A percentile compares a stretch with the other conserved stretches of the same genome.
Evolutionary conservation across 257 asterid species (phyloP).

Genomic region (Nicotiana noctiflora): DNA sequence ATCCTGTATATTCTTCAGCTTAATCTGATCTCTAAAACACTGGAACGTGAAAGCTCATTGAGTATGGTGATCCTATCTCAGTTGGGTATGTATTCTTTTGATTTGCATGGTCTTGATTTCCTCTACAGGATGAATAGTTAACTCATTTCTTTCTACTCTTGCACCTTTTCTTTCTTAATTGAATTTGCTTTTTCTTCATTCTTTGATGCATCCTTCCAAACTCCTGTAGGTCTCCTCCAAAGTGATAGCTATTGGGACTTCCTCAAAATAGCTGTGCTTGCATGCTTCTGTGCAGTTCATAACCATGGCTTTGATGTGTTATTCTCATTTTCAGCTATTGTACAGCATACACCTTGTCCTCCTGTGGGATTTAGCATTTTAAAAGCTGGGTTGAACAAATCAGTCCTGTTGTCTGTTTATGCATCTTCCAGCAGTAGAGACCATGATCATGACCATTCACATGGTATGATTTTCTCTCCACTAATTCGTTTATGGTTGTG

Average conservation of each 20-base stretch:
- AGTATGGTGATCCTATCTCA: slow-evolving; percentile 66
- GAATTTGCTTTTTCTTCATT: not conserved
- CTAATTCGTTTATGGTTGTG: slow-evolving; percentile 8
- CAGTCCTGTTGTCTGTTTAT: slow-evolving; percentile 94
- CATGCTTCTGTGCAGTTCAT: slow-evolving; percentile 88
- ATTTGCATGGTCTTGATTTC: slow-evolving; percentile 14
- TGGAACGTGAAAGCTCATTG: slow-evolving; percentile 60
- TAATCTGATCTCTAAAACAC: slow-evolving; percentile 58
- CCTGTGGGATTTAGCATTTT: slow-evolving; percentile 96
- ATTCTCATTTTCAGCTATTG: slow-evolving; percentile 88
- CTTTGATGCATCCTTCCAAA: slow-evolving; percentile 13
- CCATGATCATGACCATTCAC: slow-evolving; percentile 49
- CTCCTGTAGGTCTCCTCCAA: slow-evolving; percentile 70
- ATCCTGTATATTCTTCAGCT: slow-evolving; percentile 83
- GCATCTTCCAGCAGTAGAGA: slow-evolving; percentile 71
- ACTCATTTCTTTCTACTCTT: slow-evolving; percentile 11
- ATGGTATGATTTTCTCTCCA: slow-evolving; percentile 46
- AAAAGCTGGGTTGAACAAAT: slow-evolving; percentile 95
- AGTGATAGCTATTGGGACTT: slow-evolving; percentile 75
- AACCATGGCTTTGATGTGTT: slow-evolving; percentile 88
- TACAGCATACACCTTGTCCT: slow-evolving; percentile 74
- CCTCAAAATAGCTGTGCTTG: slow-evolving; percentile 80
- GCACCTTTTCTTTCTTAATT: not conserved
- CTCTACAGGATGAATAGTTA: slow-evolving; percentile 14
- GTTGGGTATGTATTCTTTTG: slow-evolving; percentile 56